phyloP scores from a whole-genome alignment of 495 filamentous ascomycete species.

The Xylaria castorea region DNA sequence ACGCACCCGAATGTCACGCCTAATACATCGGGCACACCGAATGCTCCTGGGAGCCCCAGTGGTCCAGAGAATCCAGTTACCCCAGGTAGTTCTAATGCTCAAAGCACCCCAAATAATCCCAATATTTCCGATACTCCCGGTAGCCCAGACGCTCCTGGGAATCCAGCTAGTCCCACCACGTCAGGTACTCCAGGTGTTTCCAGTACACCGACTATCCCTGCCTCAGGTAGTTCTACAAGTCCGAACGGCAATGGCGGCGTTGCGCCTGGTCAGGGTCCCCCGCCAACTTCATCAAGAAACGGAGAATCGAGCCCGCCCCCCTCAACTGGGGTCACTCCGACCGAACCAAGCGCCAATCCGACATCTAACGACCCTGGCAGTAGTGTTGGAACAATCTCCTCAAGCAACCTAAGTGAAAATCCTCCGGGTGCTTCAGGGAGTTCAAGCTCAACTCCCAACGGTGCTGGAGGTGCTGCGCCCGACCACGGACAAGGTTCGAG shows the following conservation, averaged over 20 bases:
- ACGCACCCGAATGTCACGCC: not conserved
- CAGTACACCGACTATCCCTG: constrained; percentile 9
- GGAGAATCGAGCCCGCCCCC: constrained; percentile 17
- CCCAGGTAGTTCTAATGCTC: not conserved
- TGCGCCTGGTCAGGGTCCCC: constrained; percentile 26
- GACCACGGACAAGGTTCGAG: constrained; percentile 25
- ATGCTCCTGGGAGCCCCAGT: not conserved
- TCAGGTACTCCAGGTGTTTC: not conserved
- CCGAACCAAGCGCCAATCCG: constrained; percentile 4
- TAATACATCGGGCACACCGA: not conserved
- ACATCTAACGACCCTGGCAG: constrained; percentile 8
- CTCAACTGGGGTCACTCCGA: not conserved
- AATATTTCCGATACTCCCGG: not conserved
- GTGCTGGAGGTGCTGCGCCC: constrained; percentile 26
- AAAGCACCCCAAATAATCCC: not conserved
- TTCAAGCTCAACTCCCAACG: constrained; percentile 23
- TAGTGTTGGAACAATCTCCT: constrained; percentile 9
- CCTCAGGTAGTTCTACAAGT: constrained; percentile 20
- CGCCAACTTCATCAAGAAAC: constrained; percentile 24
- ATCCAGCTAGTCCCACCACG: constrained; percentile 6
- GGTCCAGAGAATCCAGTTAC: constrained; percentile 8
- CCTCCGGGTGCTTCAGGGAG: constrained; percentile 11
- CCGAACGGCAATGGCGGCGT: constrained; percentile 26
- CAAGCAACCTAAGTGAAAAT: constrained; percentile 25
- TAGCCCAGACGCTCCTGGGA: too few relatives aligned